Evolutionary conservation across 2,329 filamentous ascomycete genomes (phyloP).

Genomic region (Fusarium nanum): DNA sequence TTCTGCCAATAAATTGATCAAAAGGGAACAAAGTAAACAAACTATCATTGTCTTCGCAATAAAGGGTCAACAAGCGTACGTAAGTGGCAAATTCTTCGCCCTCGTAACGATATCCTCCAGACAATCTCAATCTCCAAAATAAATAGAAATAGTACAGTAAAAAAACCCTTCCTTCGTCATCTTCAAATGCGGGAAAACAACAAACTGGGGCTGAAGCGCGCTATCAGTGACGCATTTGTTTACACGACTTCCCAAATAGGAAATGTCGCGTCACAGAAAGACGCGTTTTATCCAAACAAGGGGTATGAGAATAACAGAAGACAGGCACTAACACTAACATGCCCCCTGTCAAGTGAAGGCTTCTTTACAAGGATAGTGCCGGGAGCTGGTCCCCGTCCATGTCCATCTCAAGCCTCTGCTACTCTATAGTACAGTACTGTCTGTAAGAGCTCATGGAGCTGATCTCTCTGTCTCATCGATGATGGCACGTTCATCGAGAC

Average conservation of each 20-base stretch:
- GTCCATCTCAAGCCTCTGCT: constrained; percentile 29
- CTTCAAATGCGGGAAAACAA: constrained; percentile 35
- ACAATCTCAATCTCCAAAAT: not conserved
- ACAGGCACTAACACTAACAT: constrained; percentile 21
- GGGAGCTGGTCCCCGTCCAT: constrained; percentile 40
- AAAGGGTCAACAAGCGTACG: constrained; percentile 7
- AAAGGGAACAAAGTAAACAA: constrained; percentile 7
- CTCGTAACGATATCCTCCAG: not conserved
- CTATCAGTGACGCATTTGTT: constrained; percentile 54
- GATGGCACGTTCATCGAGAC: constrained; percentile 35
- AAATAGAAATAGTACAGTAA: constrained; percentile 1
- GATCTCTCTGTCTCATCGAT: constrained; percentile 38
- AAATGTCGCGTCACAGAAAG: constrained; percentile 49
- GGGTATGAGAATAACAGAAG: constrained; percentile 32
- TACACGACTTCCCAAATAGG: constrained; percentile 48
- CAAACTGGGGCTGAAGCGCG: constrained; percentile 31
- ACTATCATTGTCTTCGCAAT: not conserved
- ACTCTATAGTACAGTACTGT: not conserved
- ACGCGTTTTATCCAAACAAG: constrained; percentile 49
- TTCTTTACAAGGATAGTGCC: constrained; percentile 36
- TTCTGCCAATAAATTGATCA: constrained; percentile 10
- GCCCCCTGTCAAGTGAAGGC: constrained; percentile 19
- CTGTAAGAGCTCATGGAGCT: not conserved
- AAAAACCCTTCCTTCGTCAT: constrained; percentile 20
- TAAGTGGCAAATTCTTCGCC: constrained; percentile 17